Evolutionary conservation across 352 stramenopile species (phyloP).

Genomic region (Phytophthora citrophthora): DNA sequence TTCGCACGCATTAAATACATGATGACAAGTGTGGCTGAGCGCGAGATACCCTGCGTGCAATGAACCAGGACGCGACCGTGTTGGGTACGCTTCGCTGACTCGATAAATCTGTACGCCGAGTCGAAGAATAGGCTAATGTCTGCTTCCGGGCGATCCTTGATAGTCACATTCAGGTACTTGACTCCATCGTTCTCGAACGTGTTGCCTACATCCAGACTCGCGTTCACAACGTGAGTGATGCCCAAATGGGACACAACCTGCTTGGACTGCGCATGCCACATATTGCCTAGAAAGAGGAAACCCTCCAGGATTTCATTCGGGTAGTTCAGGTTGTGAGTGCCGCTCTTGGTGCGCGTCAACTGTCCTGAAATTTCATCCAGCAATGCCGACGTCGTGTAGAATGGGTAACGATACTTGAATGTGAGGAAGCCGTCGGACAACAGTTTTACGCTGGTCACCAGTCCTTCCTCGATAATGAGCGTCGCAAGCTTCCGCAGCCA

Average conservation of each 20-base stretch:
- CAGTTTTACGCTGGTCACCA: slow-evolving; percentile 79
- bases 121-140: slow-evolving; percentile 82
- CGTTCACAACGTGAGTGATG: slow-evolving; percentile 89
- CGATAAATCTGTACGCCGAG: slow-evolving; percentile 73
- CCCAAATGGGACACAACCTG: slow-evolving; percentile 79
- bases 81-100: slow-evolving; percentile 77
- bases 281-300: slow-evolving; percentile 89
- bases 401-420: slow-evolving; percentile 87
- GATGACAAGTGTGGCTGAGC: slow-evolving; percentile 83
- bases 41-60: slow-evolving; percentile 87
- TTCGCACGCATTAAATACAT: slow-evolving; percentile 89
- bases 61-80: slow-evolving; percentile 84
- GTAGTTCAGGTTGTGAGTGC: slow-evolving; percentile 89
- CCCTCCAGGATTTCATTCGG: slow-evolving; percentile 89
- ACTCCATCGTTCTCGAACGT: slow-evolving; percentile 74
- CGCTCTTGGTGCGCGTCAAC: slow-evolving; percentile 77
- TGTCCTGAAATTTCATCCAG: slow-evolving; percentile 69
- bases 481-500: slow-evolving; percentile 70
- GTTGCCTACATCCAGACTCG: slow-evolving; percentile 79
- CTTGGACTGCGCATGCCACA: slow-evolving; percentile 87
- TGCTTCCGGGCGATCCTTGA: slow-evolving; percentile 77
- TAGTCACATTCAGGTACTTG: slow-evolving; percentile 79
- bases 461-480: slow-evolving; percentile 77
- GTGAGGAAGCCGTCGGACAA: slow-evolving; percentile 83
- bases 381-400: slow-evolving; percentile 80